Percentiles rank a stretch among this genome's conserved stretches.
These are phyloP conservation scores for Tolypocladium pustulatum DNA, from an alignment of 2,329 filamentous ascomycete species.

Conservation along the genomic window DNA sequence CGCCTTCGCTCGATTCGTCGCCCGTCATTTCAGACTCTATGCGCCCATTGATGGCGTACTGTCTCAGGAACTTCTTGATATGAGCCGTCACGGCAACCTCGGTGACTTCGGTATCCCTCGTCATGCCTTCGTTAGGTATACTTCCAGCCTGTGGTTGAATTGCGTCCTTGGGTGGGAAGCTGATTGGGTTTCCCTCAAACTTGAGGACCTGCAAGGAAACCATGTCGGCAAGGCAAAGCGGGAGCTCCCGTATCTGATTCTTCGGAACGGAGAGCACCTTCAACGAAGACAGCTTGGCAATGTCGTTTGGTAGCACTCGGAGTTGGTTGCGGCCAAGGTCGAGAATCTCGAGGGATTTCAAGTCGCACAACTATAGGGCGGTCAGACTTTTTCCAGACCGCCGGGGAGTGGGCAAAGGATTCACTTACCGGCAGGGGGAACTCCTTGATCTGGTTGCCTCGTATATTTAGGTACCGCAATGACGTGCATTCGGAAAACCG, in stretches of 20 bases:
- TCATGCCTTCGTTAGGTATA: conserved; percentile 42
- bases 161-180: conserved; percentile 64
- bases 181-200: conserved; percentile 77
- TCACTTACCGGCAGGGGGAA: conserved; percentile 44
- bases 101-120: conserved; percentile 50
- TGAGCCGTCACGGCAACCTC: conserved; percentile 49
- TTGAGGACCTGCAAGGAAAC: conserved; percentile 80
- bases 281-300: conserved; percentile 70
- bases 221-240: conserved; percentile 80
- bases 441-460: conserved; percentile 62
- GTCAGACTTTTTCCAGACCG: conserved; percentile 8
- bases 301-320: conserved; percentile 63
- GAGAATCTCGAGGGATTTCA: conserved; percentile 81
- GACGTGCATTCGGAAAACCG: conserved; percentile 68
- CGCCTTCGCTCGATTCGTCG: conserved; percentile 60
- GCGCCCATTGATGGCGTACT: conserved; percentile 39
- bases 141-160: conserved; percentile 47
- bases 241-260: conserved; percentile 78
- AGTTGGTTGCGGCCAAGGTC: conserved; percentile 88
- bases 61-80: conserved; percentile 50
- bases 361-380: conserved; percentile 60
- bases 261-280: conserved; percentile 83
- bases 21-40: conserved; percentile 45
- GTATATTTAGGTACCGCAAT: conserved; percentile 69
- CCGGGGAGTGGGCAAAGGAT: conserved; percentile 2